These are phyloP conservation scores for Ceratobasidium sp. DNA, from an alignment of 1,284 basidiomycete species.

Conservation along the genomic window DNA sequence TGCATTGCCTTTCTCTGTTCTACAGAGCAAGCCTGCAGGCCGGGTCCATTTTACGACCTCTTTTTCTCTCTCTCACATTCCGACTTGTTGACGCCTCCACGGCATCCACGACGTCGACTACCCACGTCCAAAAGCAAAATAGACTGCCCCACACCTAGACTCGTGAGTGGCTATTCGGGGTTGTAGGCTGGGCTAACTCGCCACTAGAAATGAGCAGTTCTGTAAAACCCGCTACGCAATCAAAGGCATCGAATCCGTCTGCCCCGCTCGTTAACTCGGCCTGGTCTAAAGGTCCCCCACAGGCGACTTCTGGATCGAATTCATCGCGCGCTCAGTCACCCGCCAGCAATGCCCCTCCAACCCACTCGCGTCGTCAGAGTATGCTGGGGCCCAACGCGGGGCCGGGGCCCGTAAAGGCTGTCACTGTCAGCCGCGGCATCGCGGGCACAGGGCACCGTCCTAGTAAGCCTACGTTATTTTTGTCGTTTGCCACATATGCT, in stretches of 20 bases:
- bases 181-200: background rate
- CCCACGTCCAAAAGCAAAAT: slow-evolving; percentile 22
- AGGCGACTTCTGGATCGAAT: background rate
- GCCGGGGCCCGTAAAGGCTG: slow-evolving; percentile 27
- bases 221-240: slow-evolving; percentile 25
- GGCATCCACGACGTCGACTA: slow-evolving; percentile 14
- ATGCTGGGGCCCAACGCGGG: slow-evolving; percentile 10
- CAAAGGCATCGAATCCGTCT: slow-evolving; percentile 33
- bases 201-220: slow-evolving; percentile 29
- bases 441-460: slow-evolving; percentile 30
- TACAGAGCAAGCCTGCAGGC: slow-evolving; percentile 25
- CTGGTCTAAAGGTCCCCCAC: slow-evolving; percentile 28
- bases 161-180: slow-evolving; percentile 4
- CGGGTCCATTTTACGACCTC: slow-evolving; percentile 25
- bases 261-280: slow-evolving; percentile 25
- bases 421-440: slow-evolving; percentile 13
- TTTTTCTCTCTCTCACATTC: background rate
- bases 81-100: background rate
- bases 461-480: background rate
- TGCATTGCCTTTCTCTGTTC: slow-evolving; percentile 25
- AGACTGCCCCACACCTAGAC: slow-evolving; percentile 4
- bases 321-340: slow-evolving; percentile 37
- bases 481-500: background rate
- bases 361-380: slow-evolving; percentile 21
- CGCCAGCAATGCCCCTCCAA: slow-evolving; percentile 17